Evolutionary conservation across 2,329 filamentous ascomycete genomes (phyloP).

Genomic region (Purpureocillium takamizusanense): DNA sequence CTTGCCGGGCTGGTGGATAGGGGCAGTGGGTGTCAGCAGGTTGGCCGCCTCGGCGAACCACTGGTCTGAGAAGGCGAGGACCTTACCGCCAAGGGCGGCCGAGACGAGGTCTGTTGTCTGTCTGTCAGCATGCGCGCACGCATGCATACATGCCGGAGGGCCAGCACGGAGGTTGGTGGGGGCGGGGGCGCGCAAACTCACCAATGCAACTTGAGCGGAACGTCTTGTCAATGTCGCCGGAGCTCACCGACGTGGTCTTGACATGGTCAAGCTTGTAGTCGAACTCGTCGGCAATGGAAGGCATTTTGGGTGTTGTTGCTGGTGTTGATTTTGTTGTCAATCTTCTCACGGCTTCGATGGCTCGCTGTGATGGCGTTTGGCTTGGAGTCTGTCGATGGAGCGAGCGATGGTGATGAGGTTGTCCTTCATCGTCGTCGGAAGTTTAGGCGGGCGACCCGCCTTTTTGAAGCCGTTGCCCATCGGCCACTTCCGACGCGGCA

Average conservation of each 20-base stretch:
- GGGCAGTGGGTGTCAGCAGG: slow-evolving; percentile 53
- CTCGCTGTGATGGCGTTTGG: too few species aligned
- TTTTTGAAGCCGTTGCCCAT: not conserved
- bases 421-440: too few species aligned
- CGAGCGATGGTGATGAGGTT: not conserved
- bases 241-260: slow-evolving; percentile 35
- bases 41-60: slow-evolving; percentile 61
- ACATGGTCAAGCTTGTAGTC: slow-evolving; percentile 50
- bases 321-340: too few species aligned
- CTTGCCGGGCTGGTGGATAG: slow-evolving; percentile 54
- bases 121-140: too few species aligned
- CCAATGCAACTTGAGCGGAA: slow-evolving; percentile 55
- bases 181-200: slow-evolving; percentile 21
- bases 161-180: too few species aligned
- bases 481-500: slow-evolving; percentile 6
- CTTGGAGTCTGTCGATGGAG: too few species aligned
- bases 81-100: slow-evolving; percentile 50
- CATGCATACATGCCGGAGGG: too few species aligned
- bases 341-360: too few species aligned
- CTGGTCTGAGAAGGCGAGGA: slow-evolving; percentile 58
- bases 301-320: too few species aligned
- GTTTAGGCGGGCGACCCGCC: not conserved
- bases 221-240: slow-evolving; percentile 49
- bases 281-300: slow-evolving; percentile 31
- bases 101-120: slow-evolving; percentile 46